Evolutionary conservation across 345 rosid genomes (phyloP).

Genomic region (Litchi chinensis): DNA sequence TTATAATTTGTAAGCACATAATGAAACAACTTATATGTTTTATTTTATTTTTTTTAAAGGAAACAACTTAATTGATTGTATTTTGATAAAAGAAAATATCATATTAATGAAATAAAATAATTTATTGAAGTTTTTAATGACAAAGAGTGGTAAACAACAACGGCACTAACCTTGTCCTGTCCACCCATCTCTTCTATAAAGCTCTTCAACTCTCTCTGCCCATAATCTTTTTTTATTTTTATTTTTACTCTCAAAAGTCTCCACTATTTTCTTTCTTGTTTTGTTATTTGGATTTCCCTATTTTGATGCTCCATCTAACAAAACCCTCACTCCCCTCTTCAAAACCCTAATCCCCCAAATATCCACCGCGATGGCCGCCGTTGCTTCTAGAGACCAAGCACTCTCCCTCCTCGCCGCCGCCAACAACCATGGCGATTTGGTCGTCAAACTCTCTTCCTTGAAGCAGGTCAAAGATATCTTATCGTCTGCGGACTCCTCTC

Average conservation of each 20-base stretch:
- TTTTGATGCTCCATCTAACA: constrained; percentile 10
- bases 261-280: background rate
- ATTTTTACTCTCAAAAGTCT: too few species aligned
- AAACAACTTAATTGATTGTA: too few species aligned
- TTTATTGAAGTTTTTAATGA: background rate
- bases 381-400: constrained; percentile 66
- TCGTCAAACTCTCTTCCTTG: constrained; percentile 86
- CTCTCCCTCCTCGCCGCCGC: constrained; percentile 83
- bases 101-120: too few species aligned
- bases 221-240: too few species aligned
- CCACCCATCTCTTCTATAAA: background rate
- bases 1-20: too few species aligned
- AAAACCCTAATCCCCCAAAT: constrained; percentile 19
- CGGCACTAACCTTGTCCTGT: background rate
- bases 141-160: background rate
- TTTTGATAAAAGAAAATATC: too few species aligned
- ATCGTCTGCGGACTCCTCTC: constrained; percentile 61
- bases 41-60: too few species aligned
- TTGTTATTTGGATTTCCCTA: background rate
- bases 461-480: constrained; percentile 77
- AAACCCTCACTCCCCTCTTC: constrained; percentile 13
- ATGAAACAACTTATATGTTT: too few species aligned
- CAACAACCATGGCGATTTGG: constrained; percentile 77
- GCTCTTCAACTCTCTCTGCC: too few species aligned
- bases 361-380: constrained; percentile 12